phyloP scores from a whole-genome alignment of 371 early-diverging fungal species.

The Syncephalastrum monosporum region DNA sequence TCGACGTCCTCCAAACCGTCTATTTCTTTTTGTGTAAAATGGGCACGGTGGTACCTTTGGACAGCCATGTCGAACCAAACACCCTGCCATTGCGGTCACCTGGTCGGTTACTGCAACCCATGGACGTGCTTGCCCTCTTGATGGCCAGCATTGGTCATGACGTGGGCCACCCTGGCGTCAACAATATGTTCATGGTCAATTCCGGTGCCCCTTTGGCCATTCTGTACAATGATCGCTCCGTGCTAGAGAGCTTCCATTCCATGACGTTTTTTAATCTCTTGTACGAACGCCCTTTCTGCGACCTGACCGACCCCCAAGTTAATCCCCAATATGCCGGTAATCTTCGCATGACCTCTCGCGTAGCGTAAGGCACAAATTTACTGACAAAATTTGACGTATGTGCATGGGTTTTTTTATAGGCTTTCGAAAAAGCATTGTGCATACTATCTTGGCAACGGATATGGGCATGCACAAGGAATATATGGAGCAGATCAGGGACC shows the following conservation, averaged over 20 bases:
- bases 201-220: slow-evolving; percentile 79
- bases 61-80: slow-evolving; percentile 1
- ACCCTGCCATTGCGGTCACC: slow-evolving; percentile 24
- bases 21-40: slow-evolving; percentile 69
- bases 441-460: slow-evolving; percentile 77
- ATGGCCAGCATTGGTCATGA: slow-evolving; percentile 84
- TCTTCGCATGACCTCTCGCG: too few relatives aligned
- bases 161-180: slow-evolving; percentile 84
- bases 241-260: slow-evolving; percentile 93
- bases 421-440: slow-evolving; percentile 66
- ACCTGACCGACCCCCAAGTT: too few relatives aligned
- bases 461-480: slow-evolving; percentile 78
- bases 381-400: too few relatives aligned
- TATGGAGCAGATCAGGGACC: slow-evolving; percentile 65
- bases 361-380: too few relatives aligned
- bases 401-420: slow-evolving; percentile 26
- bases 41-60: slow-evolving; percentile 9
- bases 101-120: slow-evolving; percentile 56
- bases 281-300: slow-evolving; percentile 20
- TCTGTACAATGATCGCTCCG: slow-evolving; percentile 89
- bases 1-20: slow-evolving; percentile 82
- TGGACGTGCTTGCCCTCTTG: slow-evolving; percentile 69
- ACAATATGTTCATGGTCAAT: slow-evolving; percentile 77
- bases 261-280: slow-evolving; percentile 83
- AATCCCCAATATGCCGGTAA: too few relatives aligned